Base-by-base conservation (phyloP, 768 basidiomycete species). In the Rhodotorula graminis region DNA sequence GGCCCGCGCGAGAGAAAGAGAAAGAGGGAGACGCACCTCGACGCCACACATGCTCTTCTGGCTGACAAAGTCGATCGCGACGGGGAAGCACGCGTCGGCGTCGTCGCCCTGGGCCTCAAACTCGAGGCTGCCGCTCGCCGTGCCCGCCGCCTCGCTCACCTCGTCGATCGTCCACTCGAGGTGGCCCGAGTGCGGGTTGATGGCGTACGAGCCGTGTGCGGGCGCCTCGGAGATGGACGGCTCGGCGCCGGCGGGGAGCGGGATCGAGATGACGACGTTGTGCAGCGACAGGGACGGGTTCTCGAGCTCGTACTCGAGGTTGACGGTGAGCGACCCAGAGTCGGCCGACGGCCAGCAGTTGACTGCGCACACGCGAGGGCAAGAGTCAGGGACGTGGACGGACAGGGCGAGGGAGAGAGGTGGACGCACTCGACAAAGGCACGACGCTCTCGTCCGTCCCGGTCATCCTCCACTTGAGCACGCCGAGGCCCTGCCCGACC, bases 301-400 rank as follows among this genome's bases (percentile, higher is more conserved):
- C 80, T 95, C 93, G 59, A 98, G 89, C 80, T 98, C 94, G 79
- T 96, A 97, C 82, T 97, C 96, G 73, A 98, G 91, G 81, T 91
- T 94, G 71, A 98, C 91, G 74, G 95, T 93, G 76, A 89, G 90
- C 2, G 89, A 89, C n/a, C 93, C 93, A 72, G 92, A 90, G 77
- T 91, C 92, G 12, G 91, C 90, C 21, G 92, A 89, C 21, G 94
- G 96, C 94, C 94, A 98, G 82, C 92, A 94, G 80, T 92, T 99
- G 80, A 99, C 94, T 93, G 64, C 29, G 58, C 14, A 46, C 44
- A 37, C 37, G 12, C 27, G 12, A 16, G 25, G 11, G 50, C 10
- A 7, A 60, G 49, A n/a, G 42, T 71, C 29, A 67, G 52, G 27
- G 33, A 29, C 27, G 8, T 2, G 44, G 44, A 9, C 44, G 44